Conservation (phyloP, 352 stramenopile genomes). For the Phytophthora pinifolia region DNA sequence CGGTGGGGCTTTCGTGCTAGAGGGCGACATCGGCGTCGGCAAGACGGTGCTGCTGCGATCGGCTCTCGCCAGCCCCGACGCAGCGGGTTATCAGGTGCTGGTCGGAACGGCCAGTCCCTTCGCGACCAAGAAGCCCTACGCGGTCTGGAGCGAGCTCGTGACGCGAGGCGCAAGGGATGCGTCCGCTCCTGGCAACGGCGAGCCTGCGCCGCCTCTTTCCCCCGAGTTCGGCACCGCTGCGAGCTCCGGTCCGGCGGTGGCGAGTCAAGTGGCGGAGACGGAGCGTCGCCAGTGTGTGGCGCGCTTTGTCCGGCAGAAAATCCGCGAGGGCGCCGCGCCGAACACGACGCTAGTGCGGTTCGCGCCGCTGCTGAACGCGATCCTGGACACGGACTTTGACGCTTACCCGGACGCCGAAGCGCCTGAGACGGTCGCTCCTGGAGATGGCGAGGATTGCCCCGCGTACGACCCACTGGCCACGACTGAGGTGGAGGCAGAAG, state of each 20-base stretch:
- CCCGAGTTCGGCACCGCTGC: constrained; percentile 14
- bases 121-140: constrained; percentile 73
- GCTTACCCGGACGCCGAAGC: no score
- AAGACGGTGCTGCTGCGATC: constrained; percentile 81
- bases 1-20: constrained; percentile 71
- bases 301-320: constrained; percentile 61
- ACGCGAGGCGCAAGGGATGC: constrained; percentile 56
- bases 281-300: constrained; percentile 54
- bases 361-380: constrained; percentile 54
- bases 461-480: neutral
- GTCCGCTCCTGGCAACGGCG: neutral
- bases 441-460: constrained; percentile 4
- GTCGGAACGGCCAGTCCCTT: constrained; percentile 77
- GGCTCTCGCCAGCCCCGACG: constrained; percentile 50
- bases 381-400: constrained; percentile 75
- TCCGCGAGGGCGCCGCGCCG: constrained; percentile 55
- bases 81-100: constrained; percentile 55
- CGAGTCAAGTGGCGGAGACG: constrained; percentile 29
- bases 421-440: no score
- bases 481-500: constrained; percentile 30
- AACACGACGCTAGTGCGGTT: constrained; percentile 74
- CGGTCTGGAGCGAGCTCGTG: constrained; percentile 80
- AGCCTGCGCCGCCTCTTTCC: constrained; percentile 28
- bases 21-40: constrained; percentile 83
- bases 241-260: constrained; percentile 10